Base-by-base conservation (phyloP, 2,329 filamentous ascomycete genomes). In the Stagonosporopsis tanaceti region DNA sequence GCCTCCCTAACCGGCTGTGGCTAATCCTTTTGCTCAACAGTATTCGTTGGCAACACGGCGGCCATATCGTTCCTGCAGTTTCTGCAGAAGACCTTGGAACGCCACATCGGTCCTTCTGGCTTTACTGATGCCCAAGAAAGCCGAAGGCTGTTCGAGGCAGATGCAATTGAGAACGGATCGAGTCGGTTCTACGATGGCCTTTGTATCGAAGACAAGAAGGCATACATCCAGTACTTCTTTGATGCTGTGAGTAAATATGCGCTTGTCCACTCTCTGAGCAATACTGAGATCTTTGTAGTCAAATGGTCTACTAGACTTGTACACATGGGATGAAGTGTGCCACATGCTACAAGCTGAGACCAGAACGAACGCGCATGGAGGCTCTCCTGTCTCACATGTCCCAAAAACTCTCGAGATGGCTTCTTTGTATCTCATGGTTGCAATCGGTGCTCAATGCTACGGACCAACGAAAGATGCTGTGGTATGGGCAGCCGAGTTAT, bases 41-140 rank as follows among this genome's bases (percentile, higher is more conserved):
- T 84, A 0, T 84, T 80, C 47, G 76, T 83, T 45, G 79, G 81
- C n/a, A 75, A 79, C n/a, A 80, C 79, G 9, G 81, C 82, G 1
- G 80, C 82, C 0, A 71, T 87, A 14, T 86, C 84, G 0, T 87
- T 87, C 55, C 70, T 87, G 1, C 82, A 86, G 54, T 78, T 85
- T 34, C 74, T 85, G 14, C 78, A 82, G 14, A 76, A 81, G 12
- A 78, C 77, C 2, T 66, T 81, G 60, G 79, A 79, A 9, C 79
- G 81, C 30, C 78, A 84, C 57, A 83, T 85, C 52, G 84, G 83
- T 0, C 82, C 82, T 1, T 84, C 82, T 0, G 77, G 79, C 15
- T 86, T 85, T 64, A 83, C 84, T 0, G 78, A 85, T 53, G 81
- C 79, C 62, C 75, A 79, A 20, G 78, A 78, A 38, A 79, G 77